Percentiles rank a stretch among this genome's conserved stretches.
These are phyloP conservation scores for Exophiala bonariae DNA, from an alignment of 2,329 filamentous ascomycete genomes.

Conservation along the genomic window DNA sequence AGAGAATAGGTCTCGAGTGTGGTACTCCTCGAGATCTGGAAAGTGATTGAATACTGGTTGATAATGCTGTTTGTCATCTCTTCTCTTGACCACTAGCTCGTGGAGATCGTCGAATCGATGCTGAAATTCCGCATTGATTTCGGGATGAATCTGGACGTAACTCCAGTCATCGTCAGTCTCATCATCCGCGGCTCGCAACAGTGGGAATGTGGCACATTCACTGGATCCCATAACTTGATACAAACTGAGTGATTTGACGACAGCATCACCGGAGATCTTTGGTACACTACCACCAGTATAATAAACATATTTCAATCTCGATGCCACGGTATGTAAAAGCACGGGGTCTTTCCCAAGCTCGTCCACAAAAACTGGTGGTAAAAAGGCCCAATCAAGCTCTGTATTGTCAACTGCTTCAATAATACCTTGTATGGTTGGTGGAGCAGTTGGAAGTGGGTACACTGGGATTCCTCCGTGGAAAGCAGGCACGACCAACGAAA, in stretches of 20 bases:
- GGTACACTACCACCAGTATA: conserved; percentile 24
- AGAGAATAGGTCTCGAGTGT: conserved; percentile 47
- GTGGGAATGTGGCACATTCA: conserved; percentile 29
- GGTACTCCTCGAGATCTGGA: conserved; percentile 32
- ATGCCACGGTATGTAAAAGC: neutral
- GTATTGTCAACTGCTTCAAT: conserved; percentile 20
- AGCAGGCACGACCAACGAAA: conserved; percentile 4
- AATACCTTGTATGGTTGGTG: conserved; percentile 5
- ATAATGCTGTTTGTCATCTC: conserved; percentile 21
- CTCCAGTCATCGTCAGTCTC: conserved; percentile 31
- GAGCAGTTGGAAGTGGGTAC: conserved; percentile 1
- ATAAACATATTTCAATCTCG: conserved; percentile 12
- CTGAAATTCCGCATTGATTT: conserved; percentile 5
- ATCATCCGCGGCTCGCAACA: conserved; percentile 21
- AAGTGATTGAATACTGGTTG: conserved; percentile 35
- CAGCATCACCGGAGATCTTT: conserved; percentile 19
- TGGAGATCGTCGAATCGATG: conserved; percentile 31
- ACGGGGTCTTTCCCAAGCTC: conserved; percentile 8
- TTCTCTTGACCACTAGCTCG: conserved; percentile 35
- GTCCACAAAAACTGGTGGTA: conserved; percentile 11
- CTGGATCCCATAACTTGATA: conserved; percentile 36
- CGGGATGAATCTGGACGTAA: conserved; percentile 36
- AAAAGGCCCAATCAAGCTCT: conserved; percentile 12
- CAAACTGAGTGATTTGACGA: conserved; percentile 35
- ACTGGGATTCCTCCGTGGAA: neutral